Percentiles rank a stretch among this genome's conserved stretches.
Conservation (phyloP, 129 eudicot genomes). For the Logfia minima region DNA sequence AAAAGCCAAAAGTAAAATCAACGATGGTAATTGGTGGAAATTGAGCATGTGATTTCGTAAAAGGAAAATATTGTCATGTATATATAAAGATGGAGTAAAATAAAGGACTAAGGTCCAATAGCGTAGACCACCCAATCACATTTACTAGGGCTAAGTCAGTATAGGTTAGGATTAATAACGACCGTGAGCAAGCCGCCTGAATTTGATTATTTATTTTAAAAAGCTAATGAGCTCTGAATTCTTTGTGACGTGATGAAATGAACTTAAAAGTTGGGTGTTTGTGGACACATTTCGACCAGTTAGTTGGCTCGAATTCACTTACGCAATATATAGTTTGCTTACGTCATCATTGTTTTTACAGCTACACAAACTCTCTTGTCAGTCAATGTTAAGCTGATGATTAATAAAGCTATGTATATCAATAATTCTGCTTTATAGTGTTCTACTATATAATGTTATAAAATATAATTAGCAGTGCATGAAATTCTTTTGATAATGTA, state of each 20-base stretch:
- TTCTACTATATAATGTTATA: too few relatives aligned
- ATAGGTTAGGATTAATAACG: constrained; percentile 8
- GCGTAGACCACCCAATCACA: neutral
- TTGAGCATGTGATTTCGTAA: constrained; percentile 19
- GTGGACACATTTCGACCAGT: constrained; percentile 29
- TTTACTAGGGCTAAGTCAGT: neutral
- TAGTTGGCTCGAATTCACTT: constrained; percentile 5
- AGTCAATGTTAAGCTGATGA: neutral
- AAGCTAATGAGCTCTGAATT: neutral
- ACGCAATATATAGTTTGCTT: constrained; percentile 17
- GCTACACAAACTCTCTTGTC: constrained; percentile 35
- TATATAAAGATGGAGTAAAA: constrained; percentile 32
- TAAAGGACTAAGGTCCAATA: constrained; percentile 13
- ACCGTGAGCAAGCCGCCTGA: constrained; percentile 35
- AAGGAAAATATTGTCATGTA: constrained; percentile 33
- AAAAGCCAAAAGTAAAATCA: constrained; percentile 8
- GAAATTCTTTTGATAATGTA: too few relatives aligned
- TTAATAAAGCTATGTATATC: too few relatives aligned
- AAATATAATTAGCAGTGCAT: too few relatives aligned
- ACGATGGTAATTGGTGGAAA: constrained; percentile 9
- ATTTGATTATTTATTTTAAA: constrained; percentile 10
- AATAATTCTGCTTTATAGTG: too few relatives aligned
- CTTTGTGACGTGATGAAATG: constrained; percentile 39
- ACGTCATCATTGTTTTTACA: constrained; percentile 30
- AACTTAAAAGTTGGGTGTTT: neutral